Base-by-base conservation (phyloP, 2,329 filamentous ascomycete genomes). In the Orbilia brochopaga region DNA sequence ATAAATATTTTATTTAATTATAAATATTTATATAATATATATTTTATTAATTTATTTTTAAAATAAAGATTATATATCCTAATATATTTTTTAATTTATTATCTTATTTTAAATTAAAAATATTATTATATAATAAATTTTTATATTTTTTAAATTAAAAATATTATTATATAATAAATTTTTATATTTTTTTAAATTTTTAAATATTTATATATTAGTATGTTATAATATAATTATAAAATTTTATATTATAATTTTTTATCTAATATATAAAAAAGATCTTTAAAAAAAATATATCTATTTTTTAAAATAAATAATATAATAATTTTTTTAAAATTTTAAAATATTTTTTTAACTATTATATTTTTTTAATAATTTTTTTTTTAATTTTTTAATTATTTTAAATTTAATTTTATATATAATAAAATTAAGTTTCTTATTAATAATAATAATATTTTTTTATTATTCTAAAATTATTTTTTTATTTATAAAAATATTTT, bases 391-490 rank as follows among this genome's bases (percentile, higher is more conserved):
- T 6, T 6, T 15, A 42, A 4, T 15, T 15, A 42, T 42, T 15
- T 42, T 15, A 6, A 4, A 4, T 42, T 42, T 42, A 6, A 53
- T 24, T 53, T 30, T 32, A 53, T 53, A 53, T 32, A 53, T 27
- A 13, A 32, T 42, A 42, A 42, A 6, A 15, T 42, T 42, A 42
- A 42, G 15, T 42, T 42, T 13, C n/a, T 42, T 42, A 53, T 13
- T 53, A 53, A 24, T 53, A 53, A 35, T 53, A 53, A 24, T 42
- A 30, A 17, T 32, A 30, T 27, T 53, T 53, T 53, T 32, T 30
- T 53, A 30, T 53, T 24, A 27, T 53, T 24, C 24, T 53, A 53
- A 53, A 5, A 17, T 53, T 27, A 30, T 7, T 53, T 10, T 10
- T 15, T 53, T 30, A 30, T 17, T 11, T 15, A 42, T 15, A 42